A percentile compares a stretch with the other conserved stretches of the same genome.
Evolutionary conservation across 768 basidiomycete species (phyloP).

Genomic region (Lenzites betulinus): DNA sequence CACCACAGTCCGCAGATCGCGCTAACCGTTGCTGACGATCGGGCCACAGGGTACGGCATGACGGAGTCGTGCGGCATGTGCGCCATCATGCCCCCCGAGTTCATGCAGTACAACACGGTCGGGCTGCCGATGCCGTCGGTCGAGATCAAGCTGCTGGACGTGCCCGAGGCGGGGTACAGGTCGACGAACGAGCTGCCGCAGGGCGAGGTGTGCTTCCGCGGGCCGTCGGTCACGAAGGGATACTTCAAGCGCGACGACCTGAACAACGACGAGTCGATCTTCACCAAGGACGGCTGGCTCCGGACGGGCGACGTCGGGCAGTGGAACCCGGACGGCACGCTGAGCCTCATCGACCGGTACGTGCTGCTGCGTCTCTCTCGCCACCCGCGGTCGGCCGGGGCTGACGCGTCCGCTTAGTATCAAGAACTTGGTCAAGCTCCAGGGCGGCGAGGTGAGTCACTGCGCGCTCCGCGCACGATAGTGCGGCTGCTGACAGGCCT

Average conservation of each 20-base stretch:
- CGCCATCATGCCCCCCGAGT: constrained; percentile 81
- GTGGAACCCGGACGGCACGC: constrained; percentile 91
- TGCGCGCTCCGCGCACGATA: background rate
- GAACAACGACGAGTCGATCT: constrained; percentile 79
- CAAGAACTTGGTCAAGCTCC: constrained; percentile 90
- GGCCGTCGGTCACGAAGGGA: constrained; percentile 81
- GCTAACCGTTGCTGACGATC: background rate
- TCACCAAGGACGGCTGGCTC: constrained; percentile 91
- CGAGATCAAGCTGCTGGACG: constrained; percentile 87
- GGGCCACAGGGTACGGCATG: constrained; percentile 82
- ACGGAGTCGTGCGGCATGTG: constrained; percentile 97
- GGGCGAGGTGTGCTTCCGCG: constrained; percentile 89
- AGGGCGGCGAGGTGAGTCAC: constrained; percentile 66
- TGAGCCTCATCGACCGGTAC: constrained; percentile 86
- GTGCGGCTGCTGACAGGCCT: background rate
- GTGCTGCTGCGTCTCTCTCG: constrained; percentile 24
- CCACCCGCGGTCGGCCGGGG: background rate
- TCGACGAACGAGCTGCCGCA: constrained; percentile 71
- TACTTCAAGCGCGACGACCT: constrained; percentile 94
- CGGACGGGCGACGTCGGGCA: constrained; percentile 94
- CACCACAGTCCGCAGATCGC: background rate
- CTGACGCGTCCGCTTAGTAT: constrained; percentile 44
- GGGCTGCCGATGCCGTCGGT: constrained; percentile 87
- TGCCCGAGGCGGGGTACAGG: constrained; percentile 82
- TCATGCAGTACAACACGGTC: constrained; percentile 72